Evolutionary conservation across 2,329 filamentous ascomycete genomes (phyloP).

Genomic region (Penicillium sp.): DNA sequence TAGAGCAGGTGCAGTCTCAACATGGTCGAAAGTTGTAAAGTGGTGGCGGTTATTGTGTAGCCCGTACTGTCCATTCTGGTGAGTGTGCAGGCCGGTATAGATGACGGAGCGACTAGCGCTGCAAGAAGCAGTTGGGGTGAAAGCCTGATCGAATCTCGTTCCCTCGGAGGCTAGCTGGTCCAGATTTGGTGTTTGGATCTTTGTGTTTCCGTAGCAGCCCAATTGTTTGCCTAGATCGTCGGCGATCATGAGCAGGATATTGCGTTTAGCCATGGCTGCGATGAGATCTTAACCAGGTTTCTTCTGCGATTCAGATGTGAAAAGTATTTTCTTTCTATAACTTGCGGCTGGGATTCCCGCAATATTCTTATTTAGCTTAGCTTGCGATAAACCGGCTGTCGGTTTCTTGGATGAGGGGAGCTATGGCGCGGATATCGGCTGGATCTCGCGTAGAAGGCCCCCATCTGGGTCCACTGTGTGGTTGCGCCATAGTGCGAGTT

Average conservation of each 20-base stretch:
- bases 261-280: constrained; percentile 18
- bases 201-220: constrained; percentile 31
- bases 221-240: constrained; percentile 43
- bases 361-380: not conserved
- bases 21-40: constrained; percentile 47
- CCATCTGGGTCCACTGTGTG: not conserved
- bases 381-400: not conserved
- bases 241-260: constrained; percentile 42
- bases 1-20: constrained; percentile 43
- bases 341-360: not conserved
- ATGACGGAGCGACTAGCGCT: constrained; percentile 49
- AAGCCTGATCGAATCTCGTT: constrained; percentile 31
- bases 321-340: not conserved
- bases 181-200: constrained; percentile 38
- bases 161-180: constrained; percentile 40
- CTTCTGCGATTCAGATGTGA: not conserved
- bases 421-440: not conserved
- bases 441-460: not conserved
- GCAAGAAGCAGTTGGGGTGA: constrained; percentile 42
- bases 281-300: not conserved
- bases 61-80: constrained; percentile 50
- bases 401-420: not conserved
- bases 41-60: constrained; percentile 39
- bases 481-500: not conserved
- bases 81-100: constrained; percentile 51